phyloP scores from a whole-genome alignment of 345 rosid genomes.

The Sisymbrium altissimum region DNA sequence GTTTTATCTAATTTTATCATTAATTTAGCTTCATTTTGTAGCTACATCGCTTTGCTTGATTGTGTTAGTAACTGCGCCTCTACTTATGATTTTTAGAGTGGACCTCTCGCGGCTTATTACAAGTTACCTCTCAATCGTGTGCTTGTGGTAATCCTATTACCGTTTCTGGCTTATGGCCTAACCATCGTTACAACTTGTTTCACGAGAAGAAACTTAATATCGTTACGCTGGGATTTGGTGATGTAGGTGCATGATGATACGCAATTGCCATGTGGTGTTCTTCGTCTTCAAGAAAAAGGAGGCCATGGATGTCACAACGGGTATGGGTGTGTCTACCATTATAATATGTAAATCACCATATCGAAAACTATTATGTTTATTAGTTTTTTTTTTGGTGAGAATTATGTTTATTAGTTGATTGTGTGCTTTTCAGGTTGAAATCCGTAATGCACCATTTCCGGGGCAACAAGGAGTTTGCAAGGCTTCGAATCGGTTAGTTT shows the following conservation, averaged over 20 bases:
- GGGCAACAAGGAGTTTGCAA: slow-evolving; percentile 76
- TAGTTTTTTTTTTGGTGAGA: no score
- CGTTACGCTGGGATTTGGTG: slow-evolving; percentile 8
- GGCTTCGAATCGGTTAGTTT: slow-evolving; percentile 76
- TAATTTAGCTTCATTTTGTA: no score
- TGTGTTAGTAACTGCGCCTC: slow-evolving; percentile 5
- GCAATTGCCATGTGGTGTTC: slow-evolving; percentile 86
- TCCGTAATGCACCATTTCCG: slow-evolving; percentile 71
- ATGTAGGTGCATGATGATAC: slow-evolving; percentile 79
- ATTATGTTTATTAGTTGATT: slow-evolving; percentile 4
- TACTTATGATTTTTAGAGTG: slow-evolving; percentile 41
- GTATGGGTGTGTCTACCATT: no score
- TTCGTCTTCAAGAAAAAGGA: slow-evolving; percentile 80
- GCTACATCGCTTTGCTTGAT: no score
- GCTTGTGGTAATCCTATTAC: slow-evolving; percentile 59
- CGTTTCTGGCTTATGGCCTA: not conserved
- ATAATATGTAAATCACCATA: no score
- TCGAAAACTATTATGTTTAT: no score
- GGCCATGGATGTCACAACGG: slow-evolving; percentile 89
- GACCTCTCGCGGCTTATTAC: slow-evolving; percentile 92
- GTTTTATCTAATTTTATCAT: no score
- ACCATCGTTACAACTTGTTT: not conserved
- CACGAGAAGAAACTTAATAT: not conserved
- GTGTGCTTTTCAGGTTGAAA: slow-evolving; percentile 49
- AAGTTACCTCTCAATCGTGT: slow-evolving; percentile 86